Base-by-base conservation (phyloP, 768 basidiomycete species). In the Clitopilus hobsonii region DNA sequence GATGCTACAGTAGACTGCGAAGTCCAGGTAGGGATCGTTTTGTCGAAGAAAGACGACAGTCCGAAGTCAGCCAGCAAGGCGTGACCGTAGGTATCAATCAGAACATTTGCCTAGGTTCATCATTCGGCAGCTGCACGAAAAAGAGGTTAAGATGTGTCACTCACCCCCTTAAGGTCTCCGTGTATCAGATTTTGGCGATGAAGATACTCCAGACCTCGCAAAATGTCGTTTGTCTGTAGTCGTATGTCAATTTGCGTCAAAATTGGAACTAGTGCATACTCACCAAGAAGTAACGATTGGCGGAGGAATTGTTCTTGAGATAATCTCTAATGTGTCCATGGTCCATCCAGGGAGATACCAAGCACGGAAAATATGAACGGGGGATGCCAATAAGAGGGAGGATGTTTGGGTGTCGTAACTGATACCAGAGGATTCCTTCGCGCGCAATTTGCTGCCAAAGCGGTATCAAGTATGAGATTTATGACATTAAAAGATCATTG, bases 41-140 rank as follows among this genome's bases (percentile, higher is more conserved):
- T 27, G 10, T 66, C 59, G 2, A 53, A 56, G 10, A 69, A 54
- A 8, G 62, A 66, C 0, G 71, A 67, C 6, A 80, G 64, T 11
- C 80, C 80, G 47, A 81, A 81, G 60, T 81, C 79, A 16, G 78
- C 72, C 4, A 81, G 64, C 52, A 75, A 77, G 20, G 79, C 78
- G 22, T 65, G 63, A 14, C 71, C 70, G 16, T 64, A 54, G 2
- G 57, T 61, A 3, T 74, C 73, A 8, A 80, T 66, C 20, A 80
- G 67, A 53, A 81, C 74, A 56, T 81, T 80, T 5, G 65, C 66
- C 78, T 48, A 20, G 6, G n/a, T n/a, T n/a, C n/a, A n/a, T n/a
- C n/a, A n/a, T n/a, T n/a, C n/a, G n/a, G n/a, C n/a, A 38, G 3
- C 54, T 38, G 4, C 29, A 14, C 11, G 45, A 20, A 30, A 45